Conservation (phyloP, 1,284 basidiomycete species). For the Leccinum colubrinum region DNA sequence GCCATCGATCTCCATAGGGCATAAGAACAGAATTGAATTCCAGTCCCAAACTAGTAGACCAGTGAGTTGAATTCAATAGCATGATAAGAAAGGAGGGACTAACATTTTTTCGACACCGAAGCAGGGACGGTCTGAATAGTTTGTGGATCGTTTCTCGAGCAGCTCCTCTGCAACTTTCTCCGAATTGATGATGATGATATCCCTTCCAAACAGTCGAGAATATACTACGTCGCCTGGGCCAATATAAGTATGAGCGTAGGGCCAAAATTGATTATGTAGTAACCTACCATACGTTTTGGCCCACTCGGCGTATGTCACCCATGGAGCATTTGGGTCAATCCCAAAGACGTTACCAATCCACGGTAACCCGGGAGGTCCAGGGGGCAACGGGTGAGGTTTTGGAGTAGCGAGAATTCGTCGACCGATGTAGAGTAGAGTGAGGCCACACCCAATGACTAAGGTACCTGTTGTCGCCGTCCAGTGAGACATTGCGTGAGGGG, state of each 20-base stretch:
- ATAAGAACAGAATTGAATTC: background rate
- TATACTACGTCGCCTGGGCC: background rate
- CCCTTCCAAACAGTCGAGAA: background rate
- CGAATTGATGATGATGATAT: background rate
- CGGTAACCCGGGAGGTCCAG: conserved; percentile 11
- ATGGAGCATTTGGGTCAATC: conserved; percentile 3
- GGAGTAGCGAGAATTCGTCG: background rate
- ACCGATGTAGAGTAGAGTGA: background rate
- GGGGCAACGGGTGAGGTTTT: conserved; percentile 1
- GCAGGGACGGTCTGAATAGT: conserved; percentile 8
- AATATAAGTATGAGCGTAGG: background rate
- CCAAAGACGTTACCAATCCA: conserved; percentile 8
- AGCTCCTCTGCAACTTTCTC: conserved; percentile 1
- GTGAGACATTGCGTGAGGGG: no score
- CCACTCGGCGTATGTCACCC: conserved; percentile 12
- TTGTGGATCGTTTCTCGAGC: conserved; percentile 4
- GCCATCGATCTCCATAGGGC: background rate
- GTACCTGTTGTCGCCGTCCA: no score
- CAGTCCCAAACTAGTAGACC: background rate
- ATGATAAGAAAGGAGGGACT: background rate
- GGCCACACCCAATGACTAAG: no score
- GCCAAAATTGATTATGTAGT: no score
- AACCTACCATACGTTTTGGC: conserved; percentile 13
- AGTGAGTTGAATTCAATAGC: background rate
- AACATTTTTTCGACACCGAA: background rate